Evolutionary conservation across 2,329 filamentous ascomycete genomes (phyloP).

Genomic region (Fusarium sp.): DNA sequence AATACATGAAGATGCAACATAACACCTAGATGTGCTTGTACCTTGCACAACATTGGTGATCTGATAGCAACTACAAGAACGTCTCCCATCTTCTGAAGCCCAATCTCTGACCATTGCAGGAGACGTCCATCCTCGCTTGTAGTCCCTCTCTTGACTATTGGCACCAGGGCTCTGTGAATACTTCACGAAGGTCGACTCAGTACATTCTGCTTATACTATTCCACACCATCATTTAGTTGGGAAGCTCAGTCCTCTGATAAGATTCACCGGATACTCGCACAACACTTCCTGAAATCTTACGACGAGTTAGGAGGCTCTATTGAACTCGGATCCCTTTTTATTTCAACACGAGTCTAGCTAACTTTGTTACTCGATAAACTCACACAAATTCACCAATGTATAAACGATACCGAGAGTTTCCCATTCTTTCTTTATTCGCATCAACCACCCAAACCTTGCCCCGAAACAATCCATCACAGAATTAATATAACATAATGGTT

Average conservation of each 20-base stretch:
- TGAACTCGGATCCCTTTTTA: neutral
- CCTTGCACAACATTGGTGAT: neutral
- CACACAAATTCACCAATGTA: no score
- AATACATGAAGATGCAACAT: neutral
- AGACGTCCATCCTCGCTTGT: no score
- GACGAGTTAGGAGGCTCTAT: neutral
- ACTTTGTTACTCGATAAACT: neutral
- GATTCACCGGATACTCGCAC: fast-evolving
- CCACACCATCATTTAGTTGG: neutral
- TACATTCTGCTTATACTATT: neutral
- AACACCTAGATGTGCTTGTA: no score
- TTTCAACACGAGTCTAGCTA: neutral
- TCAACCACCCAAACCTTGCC: no score
- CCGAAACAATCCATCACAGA: no score
- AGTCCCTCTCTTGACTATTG: no score
- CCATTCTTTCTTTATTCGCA: no score
- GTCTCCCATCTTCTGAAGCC: neutral
- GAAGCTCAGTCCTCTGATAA: neutral
- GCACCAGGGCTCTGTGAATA: neutral
- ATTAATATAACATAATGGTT: no score
- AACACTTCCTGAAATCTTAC: neutral
- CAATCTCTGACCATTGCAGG: fast-evolving
- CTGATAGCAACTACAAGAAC: fast-evolving
- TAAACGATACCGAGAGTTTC: no score
- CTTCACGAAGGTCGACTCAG: neutral